Evolutionary conservation across 108 stramenopile genomes (phyloP).

Genomic region (Pseudonitzschia multiseries): DNA sequence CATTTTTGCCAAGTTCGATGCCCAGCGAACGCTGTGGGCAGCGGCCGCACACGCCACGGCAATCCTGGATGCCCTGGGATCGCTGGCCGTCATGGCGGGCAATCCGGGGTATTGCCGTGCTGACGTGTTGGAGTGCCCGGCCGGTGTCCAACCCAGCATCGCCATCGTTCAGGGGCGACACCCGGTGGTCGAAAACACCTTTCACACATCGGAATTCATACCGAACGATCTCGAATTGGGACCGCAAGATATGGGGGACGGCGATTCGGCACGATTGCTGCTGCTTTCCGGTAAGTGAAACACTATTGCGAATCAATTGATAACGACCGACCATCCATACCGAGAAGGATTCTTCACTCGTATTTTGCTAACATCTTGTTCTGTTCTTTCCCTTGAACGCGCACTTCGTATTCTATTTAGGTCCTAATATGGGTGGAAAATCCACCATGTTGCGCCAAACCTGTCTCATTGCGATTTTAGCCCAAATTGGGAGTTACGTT

Average conservation of each 20-base stretch:
- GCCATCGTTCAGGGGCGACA: constrained; percentile 88
- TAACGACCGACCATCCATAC: too few relatives aligned
- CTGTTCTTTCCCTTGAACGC: not conserved
- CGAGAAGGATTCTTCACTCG: too few relatives aligned
- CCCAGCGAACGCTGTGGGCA: constrained; percentile 82
- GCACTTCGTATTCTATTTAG: not conserved
- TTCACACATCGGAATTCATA: constrained; percentile 83
- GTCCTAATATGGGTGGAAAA: constrained; percentile 82
- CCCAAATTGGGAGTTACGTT: constrained; percentile 98
- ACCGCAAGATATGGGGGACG: constrained; percentile 14
- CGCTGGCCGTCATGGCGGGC: constrained; percentile 83
- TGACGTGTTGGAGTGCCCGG: constrained; percentile 66
- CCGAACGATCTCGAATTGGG: constrained; percentile 92
- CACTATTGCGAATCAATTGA: not conserved
- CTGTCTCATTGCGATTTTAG: constrained; percentile 93
- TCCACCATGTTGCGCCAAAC: constrained; percentile 96
- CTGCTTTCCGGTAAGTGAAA: constrained; percentile 34
- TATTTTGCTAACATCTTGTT: not conserved
- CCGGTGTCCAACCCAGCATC: constrained; percentile 54
- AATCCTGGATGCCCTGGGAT: constrained; percentile 92
- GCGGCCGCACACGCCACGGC: constrained; percentile 84
- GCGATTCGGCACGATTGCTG: constrained; percentile 59
- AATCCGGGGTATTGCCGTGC: constrained; percentile 80
- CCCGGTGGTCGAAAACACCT: constrained; percentile 89
- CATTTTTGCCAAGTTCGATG: constrained; percentile 95